Evolutionary conservation across 225 moss, liverwort and hornwort species (phyloP).

Genomic region (Pseudoscleropodium purum): DNA sequence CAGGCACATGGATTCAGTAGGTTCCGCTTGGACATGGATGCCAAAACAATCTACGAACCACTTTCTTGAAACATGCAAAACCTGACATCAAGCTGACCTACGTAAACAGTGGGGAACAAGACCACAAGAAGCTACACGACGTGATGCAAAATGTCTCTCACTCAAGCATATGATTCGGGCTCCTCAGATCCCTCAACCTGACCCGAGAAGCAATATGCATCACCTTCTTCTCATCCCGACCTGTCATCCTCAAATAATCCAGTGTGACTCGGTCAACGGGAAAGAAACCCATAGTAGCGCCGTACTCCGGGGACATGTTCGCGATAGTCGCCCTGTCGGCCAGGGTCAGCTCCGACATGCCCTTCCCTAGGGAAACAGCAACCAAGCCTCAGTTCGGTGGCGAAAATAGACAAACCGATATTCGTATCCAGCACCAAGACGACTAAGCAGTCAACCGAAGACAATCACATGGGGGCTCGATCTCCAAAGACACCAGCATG

Average conservation of each 20-base stretch:
- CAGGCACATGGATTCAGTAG: background rate
- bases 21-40: background rate
- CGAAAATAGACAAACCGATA: background rate
- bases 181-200: background rate
- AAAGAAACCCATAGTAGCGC: conserved; percentile 98
- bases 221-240: conserved; percentile 84
- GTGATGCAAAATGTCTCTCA: background rate
- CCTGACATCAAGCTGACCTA: background rate
- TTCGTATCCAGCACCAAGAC: background rate
- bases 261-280: conserved; percentile 80
- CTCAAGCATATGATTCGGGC: background rate
- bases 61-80: background rate
- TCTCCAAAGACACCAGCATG: background rate
- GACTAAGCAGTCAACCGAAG: background rate
- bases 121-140: background rate
- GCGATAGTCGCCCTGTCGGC: conserved; percentile 94
- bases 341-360: conserved; percentile 72
- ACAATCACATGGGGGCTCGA: background rate
- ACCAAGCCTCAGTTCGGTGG: background rate
- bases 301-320: conserved; percentile 97
- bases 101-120: background rate
- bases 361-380: conserved; percentile 41
- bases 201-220: background rate
- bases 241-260: conserved; percentile 79
- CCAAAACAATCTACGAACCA: background rate